These are phyloP conservation scores for Petunia axillaris DNA, from an alignment of 257 asterid species.

Conservation along the genomic window DNA sequence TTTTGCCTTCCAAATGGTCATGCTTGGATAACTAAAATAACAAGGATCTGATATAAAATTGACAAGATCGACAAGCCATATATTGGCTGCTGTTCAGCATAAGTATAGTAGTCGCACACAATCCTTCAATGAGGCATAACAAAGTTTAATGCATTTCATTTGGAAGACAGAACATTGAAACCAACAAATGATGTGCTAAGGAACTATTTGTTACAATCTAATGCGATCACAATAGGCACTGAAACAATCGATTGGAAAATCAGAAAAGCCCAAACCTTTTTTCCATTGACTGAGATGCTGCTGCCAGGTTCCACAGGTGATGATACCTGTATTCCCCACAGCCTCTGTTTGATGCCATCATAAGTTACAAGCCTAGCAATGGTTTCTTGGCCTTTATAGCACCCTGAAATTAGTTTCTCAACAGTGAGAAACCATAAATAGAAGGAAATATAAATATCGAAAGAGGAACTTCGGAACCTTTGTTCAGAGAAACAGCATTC, in stretches of 20 bases:
- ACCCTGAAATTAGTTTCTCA: constrained; percentile 55
- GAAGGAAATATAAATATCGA: not conserved
- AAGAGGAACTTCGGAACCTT: constrained; percentile 50
- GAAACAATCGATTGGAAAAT: not conserved
- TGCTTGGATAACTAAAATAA: not conserved
- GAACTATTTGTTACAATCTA: not conserved
- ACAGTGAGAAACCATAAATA: constrained; percentile 25
- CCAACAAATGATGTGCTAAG: not conserved
- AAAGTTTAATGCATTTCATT: constrained; percentile 17
- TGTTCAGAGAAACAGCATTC: constrained; percentile 86
- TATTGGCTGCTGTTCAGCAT: not conserved
- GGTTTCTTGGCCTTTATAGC: constrained; percentile 98
- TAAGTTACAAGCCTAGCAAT: constrained; percentile 92
- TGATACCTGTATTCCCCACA: constrained; percentile 83
- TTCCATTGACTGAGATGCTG: constrained; percentile 67
- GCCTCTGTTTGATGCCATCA: constrained; percentile 85
- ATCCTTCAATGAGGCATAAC: not conserved
- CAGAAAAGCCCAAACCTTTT: constrained; percentile 56
- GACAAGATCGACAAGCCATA: not conserved
- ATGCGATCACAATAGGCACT: not conserved
- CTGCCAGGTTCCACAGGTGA: constrained; percentile 80
- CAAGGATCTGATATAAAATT: not conserved
- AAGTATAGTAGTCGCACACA: not conserved
- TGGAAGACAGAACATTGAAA: not conserved
- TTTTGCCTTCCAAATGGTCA: constrained; percentile 8